Conservation (phyloP, 345 rosid genomes). For the Rhizophora mangle region DNA sequence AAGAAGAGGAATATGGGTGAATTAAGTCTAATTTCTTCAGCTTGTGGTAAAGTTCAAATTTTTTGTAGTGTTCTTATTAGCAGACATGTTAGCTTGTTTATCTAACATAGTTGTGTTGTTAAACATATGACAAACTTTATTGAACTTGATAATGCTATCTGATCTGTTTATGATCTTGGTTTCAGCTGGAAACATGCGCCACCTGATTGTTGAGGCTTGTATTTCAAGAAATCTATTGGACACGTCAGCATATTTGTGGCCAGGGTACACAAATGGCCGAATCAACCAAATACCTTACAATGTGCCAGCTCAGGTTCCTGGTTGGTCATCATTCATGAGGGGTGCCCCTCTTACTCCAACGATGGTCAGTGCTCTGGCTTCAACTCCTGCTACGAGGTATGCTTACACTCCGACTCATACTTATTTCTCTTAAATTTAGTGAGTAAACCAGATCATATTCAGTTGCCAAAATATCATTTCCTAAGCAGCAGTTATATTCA, state of each 20-base stretch:
- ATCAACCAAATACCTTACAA: conserved; percentile 60
- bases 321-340: conserved; percentile 88
- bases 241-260: conserved; percentile 89
- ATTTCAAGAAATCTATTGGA: conserved; percentile 88
- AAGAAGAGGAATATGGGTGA: no score
- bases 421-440: conserved; percentile 12
- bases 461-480: conserved; percentile 1
- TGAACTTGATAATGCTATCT: no score
- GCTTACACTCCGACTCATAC: not conserved
- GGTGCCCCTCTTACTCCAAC: conserved; percentile 71
- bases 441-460: not conserved
- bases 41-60: no score
- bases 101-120: no score
- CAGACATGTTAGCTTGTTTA: no score
- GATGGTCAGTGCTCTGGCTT: conserved; percentile 53
- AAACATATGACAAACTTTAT: no score
- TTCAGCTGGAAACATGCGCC: conserved; percentile 91
- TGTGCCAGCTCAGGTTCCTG: conserved; percentile 47
- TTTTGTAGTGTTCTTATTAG: no score
- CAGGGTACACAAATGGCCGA: conserved; percentile 62
- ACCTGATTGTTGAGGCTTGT: conserved; percentile 95
- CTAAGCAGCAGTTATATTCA: not conserved
- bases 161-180: conserved; percentile 11
- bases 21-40: no score
- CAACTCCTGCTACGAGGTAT: conserved; percentile 95